Evolutionary conservation across 169 alveolate species (phyloP).

Genomic region (Eimeria mitis): DNA sequence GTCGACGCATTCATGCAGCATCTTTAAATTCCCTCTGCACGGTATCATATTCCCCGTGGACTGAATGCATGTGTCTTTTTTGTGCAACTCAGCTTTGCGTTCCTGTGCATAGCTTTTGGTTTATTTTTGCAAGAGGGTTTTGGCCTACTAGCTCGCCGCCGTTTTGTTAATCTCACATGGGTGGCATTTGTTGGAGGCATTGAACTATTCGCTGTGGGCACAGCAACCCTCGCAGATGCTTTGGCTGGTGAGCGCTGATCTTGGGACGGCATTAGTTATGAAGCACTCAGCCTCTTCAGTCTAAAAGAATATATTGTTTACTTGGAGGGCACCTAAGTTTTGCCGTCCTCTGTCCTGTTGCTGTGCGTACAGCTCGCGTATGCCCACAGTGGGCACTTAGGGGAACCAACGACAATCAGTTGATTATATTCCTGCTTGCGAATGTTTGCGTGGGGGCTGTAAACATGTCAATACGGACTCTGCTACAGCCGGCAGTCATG

Average conservation of each 20-base stretch:
- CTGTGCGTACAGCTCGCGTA: slow-evolving; percentile 53
- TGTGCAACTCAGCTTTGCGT: slow-evolving; percentile 30
- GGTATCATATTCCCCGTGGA: background rate
- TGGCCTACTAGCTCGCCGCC: slow-evolving; percentile 54
- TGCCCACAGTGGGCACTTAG: slow-evolving; percentile 41
- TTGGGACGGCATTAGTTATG: background rate
- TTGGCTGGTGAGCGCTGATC: slow-evolving; percentile 27
- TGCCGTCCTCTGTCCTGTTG: background rate
- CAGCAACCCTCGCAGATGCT: slow-evolving; percentile 17
- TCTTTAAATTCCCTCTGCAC: background rate
- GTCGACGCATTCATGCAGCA: background rate
- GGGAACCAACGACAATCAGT: slow-evolving; percentile 63
- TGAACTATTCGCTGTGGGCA: slow-evolving; percentile 57
- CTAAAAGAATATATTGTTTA: background rate
- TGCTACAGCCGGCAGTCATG: slow-evolving; percentile 50
- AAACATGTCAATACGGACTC: slow-evolving; percentile 27
- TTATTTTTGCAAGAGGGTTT: slow-evolving; percentile 32
- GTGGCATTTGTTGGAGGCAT: slow-evolving; percentile 71
- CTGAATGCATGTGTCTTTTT: background rate
- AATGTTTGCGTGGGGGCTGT: slow-evolving; percentile 56
- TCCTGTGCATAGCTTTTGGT: slow-evolving; percentile 34
- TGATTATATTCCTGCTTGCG: slow-evolving; percentile 45
- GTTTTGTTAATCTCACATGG: slow-evolving; percentile 58
- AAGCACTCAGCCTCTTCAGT: background rate
- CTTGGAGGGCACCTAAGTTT: background rate